A percentile compares a stretch with the other conserved stretches of the same genome.
Conservation (phyloP, 176 grass and related monocot genomes). For the Zea mays region Zm-B73-REFERENCE-NAM-5.0 NC_050101.1:29559001-29559500, state of each 20-base stretch:
- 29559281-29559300: background rate
- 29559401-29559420: conserved; percentile 10
- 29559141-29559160: background rate
- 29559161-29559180: conserved; percentile 7
- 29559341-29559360: background rate
- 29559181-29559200: background rate
- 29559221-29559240: conserved; percentile 13
- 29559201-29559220: background rate
- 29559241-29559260: background rate
- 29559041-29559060: background rate
- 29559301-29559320: background rate
- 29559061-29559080: background rate
- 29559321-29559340: conserved; percentile 1
- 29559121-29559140: background rate
- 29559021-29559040: background rate
- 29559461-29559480: background rate
- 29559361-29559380: conserved; percentile 1
- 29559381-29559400: background rate
- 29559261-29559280: background rate
- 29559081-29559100: background rate
- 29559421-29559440: background rate
- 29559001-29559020: background rate
- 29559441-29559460: background rate
- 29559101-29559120: conserved; percentile 5
- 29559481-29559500: background rate